These are phyloP conservation scores for Populus hybrid DNA, from an alignment of 441 rosid species.

Conservation along the genomic window DNA sequence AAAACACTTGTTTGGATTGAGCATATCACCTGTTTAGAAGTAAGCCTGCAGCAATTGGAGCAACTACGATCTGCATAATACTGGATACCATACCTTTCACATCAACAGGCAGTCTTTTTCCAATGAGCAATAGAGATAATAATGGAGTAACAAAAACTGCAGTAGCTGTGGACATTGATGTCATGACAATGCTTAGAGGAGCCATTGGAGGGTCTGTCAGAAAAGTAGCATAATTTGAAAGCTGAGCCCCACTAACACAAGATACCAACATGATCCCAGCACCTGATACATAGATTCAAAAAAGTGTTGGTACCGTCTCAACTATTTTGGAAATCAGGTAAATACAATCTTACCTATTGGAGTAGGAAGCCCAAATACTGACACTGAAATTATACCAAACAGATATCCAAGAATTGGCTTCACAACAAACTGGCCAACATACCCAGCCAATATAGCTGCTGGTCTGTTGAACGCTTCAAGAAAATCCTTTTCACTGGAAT, in stretches of 20 bases:
- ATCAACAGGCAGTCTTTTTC: conserved; percentile 85
- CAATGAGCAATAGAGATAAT: conserved; percentile 83
- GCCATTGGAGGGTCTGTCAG: conserved; percentile 80
- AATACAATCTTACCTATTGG: conserved; percentile 50
- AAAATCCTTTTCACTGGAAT: conserved; percentile 78
- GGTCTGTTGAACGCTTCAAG: conserved; percentile 79
- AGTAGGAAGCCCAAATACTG: conserved; percentile 65
- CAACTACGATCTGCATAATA: conserved; percentile 80
- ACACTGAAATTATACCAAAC: conserved; percentile 61
- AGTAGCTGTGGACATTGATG: conserved; percentile 80
- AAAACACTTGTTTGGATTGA: background rate
- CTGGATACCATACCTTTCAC: conserved; percentile 88
- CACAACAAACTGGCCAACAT: conserved; percentile 70
- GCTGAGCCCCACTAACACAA: conserved; percentile 96
- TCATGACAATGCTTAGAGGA: conserved; percentile 92
- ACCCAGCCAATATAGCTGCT: conserved; percentile 64
- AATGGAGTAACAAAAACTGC: conserved; percentile 78
- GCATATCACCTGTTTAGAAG: conserved; percentile 66
- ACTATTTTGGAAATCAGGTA: conserved; percentile 4
- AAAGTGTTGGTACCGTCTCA: conserved; percentile 14
- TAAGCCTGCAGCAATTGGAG: conserved; percentile 79
- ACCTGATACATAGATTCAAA: conserved; percentile 38
- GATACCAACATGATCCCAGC: conserved; percentile 94
- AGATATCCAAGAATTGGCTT: conserved; percentile 87
- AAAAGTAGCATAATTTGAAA: conserved; percentile 88